Evolutionary conservation across 1,139 yeast species (phyloP), one percentile per base, ranked within the genome.

Genomic region (Scheffersomyces quercinus): DNA sequence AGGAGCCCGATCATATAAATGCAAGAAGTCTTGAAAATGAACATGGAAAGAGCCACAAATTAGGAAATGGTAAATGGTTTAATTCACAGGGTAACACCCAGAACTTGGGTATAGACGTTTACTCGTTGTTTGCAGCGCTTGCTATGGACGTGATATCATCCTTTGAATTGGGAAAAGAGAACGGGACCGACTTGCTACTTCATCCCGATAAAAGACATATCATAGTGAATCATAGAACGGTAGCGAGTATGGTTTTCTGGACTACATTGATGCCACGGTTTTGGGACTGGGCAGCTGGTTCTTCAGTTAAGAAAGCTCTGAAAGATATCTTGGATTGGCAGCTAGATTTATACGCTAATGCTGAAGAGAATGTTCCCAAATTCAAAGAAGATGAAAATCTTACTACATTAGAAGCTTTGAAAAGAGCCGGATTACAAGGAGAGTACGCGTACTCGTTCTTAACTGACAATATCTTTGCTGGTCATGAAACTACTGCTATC

Each of bases 401-500:
- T 42, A 63, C 73, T 3, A 70, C 77, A 2, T 58, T 73, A 36
- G 70, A 68, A 46, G 53, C 67, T 2, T 59, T 73, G 43, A 67
- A 68, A 43, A 56, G 54, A 35, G 58, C 57, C 41, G 76, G 76
- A 0, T 51, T 67, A 12, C 41, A 44, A 11, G 72, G 71, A 1
- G 55, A 59, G 15, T 42, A 62, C 37, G 79, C 79, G 1, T 73
- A 72, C 50, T 64, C 75, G 1, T 68, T 72, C 46, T 53, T 73
- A 16, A 67, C 71, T 5, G 75, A 71, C 45, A 67, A 68, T 51
- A 70, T 73, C 14, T 72, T 72, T 42, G 93, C 93, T 1, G 93
- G 93, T 3, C 90, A 85, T 56, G 88, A 84, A 57, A 85, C 93
- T 2, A 84, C 91, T 0, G 90, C 88, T 0, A 77, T 82, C 4